A percentile compares a stretch with the other conserved stretches of the same genome.
Evolutionary conservation across 106 monocot species (phyloP).

Genomic region (Triglochin maritima): DNA sequence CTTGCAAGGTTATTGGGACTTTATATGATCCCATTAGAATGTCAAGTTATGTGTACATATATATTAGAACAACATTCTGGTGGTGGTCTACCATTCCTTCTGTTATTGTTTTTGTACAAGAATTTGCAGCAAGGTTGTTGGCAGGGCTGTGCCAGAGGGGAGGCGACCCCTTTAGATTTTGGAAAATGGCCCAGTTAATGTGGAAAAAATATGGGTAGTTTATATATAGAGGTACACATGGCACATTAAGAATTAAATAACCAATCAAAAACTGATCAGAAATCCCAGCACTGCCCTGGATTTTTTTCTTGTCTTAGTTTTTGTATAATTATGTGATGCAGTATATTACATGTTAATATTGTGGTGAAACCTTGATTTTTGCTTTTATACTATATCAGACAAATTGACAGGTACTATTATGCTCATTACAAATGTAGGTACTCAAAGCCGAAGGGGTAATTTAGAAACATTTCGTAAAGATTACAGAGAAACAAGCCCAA

Average conservation of each 20-base stretch:
- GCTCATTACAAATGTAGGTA: constrained; percentile 1
- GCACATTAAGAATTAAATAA: too few relatives aligned
- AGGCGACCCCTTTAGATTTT: too few relatives aligned
- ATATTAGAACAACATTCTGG: neutral
- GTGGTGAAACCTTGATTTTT: neutral
- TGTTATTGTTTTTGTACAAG: neutral
- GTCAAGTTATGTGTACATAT: neutral
- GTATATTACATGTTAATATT: neutral
- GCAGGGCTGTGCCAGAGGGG: too few relatives aligned
- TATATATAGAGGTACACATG: too few relatives aligned
- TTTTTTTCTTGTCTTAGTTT: neutral
- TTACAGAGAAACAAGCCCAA: neutral
- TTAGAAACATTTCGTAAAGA: neutral
- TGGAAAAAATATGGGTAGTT: too few relatives aligned
- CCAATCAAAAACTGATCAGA: too few relatives aligned
- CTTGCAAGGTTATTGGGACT: neutral
- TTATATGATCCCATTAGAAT: neutral
- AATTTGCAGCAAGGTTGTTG: neutral
- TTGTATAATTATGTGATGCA: neutral
- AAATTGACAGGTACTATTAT: neutral
- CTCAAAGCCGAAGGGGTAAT: constrained; percentile 4
- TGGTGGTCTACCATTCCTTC: neutral
- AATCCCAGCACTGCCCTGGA: too few relatives aligned
- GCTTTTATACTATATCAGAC: neutral
- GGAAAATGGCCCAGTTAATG: too few relatives aligned